Percentiles rank a stretch among this genome's conserved stretches.
phyloP scores from a whole-genome alignment of 179 eudicot genomes.

The Beta lomatogona region DNA sequence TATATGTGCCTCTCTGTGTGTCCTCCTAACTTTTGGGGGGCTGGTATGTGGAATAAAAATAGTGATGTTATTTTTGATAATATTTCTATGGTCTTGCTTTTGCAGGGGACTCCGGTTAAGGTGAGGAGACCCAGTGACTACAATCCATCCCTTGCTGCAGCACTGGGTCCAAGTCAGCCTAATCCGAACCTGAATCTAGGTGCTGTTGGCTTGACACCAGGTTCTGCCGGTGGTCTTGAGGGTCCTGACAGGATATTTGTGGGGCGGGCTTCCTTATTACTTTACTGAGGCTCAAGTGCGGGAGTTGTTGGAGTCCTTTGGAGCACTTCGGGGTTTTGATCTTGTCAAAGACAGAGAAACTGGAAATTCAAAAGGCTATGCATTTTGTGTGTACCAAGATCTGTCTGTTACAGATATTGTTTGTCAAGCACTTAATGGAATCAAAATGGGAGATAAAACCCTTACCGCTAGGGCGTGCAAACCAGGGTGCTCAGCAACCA shows the following conservation, averaged over 20 bases:
- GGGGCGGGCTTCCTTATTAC: constrained; percentile 94
- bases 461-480: constrained; percentile 97
- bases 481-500: constrained; percentile 81
- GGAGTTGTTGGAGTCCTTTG: constrained; percentile 93
- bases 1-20: neutral
- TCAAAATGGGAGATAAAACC: constrained; percentile 85
- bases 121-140: constrained; percentile 81
- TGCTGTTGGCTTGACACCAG: constrained; percentile 92
- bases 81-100: constrained; percentile 15
- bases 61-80: neutral
- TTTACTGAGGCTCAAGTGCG: constrained; percentile 92
- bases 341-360: constrained; percentile 97
- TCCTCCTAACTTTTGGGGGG: neutral
- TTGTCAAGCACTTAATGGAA: constrained; percentile 96
- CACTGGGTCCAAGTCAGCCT: constrained; percentile 98
- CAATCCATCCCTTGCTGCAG: constrained; percentile 82
- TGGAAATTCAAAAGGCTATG: constrained; percentile 98
- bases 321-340: constrained; percentile 89
- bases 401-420: constrained; percentile 84
- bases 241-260: constrained; percentile 98
- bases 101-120: constrained; percentile 86
- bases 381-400: constrained; percentile 94
- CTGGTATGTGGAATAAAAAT: too few species aligned
- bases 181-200: constrained; percentile 81
- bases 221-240: constrained; percentile 95